Conservation (phyloP, 164 flowering plant genomes). For the Houttuynia cordata region DNA sequence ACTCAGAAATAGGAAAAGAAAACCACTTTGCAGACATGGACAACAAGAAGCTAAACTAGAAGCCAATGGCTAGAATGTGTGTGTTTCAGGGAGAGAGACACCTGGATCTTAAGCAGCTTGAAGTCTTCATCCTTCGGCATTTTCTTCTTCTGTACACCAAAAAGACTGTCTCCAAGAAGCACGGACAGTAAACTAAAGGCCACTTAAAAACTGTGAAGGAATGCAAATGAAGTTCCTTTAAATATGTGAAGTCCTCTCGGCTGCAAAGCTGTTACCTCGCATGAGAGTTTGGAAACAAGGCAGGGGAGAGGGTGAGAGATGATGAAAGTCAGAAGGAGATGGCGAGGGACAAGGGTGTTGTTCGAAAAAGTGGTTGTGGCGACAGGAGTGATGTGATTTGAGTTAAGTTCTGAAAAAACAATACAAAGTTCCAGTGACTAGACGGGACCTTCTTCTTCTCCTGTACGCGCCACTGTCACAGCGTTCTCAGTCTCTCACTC, state of each 20-base stretch:
- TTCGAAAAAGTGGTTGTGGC: too few species aligned
- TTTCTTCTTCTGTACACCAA: constrained; percentile 18
- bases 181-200: neutral
- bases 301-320: neutral
- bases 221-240: neutral
- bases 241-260: neutral
- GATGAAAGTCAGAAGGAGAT: constrained; percentile 2
- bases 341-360: too few species aligned
- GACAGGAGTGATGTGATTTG: constrained; percentile 40
- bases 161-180: neutral
- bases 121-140: constrained; percentile 76
- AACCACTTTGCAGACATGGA: constrained; percentile 7
- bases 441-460: constrained; percentile 25
- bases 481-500: too few species aligned
- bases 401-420: constrained; percentile 24
- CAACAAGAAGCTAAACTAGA: neutral
- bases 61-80: neutral
- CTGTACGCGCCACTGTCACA: constrained; percentile 7
- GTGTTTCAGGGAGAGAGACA: constrained; percentile 13
- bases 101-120: constrained; percentile 84
- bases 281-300: constrained; percentile 12
- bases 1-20: constrained; percentile 10
- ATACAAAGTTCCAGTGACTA: constrained; percentile 32
- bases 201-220: neutral
- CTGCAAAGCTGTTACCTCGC: constrained; percentile 11